These are phyloP conservation scores for Botrytis porri DNA, from an alignment of 2,329 filamentous ascomycete genomes.

Conservation along the genomic window DNA sequence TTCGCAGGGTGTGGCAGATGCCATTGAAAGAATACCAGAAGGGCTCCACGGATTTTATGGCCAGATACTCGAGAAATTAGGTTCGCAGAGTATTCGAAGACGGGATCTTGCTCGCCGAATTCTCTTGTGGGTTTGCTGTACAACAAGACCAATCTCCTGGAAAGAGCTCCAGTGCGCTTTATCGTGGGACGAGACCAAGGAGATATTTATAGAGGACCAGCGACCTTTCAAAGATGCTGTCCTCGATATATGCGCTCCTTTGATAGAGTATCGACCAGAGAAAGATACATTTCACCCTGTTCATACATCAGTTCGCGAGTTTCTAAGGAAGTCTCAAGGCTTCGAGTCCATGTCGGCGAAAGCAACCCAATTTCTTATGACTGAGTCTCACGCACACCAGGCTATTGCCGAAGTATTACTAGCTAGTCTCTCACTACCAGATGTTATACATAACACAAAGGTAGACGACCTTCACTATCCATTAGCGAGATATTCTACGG, in stretches of 20 bases:
- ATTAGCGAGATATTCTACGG: conserved; percentile 7
- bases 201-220: conserved; percentile 7
- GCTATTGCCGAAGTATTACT: neutral
- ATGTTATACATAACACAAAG: neutral
- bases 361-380: conserved; percentile 14
- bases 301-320: conserved; percentile 14
- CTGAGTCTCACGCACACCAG: conserved; percentile 13
- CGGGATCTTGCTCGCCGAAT: conserved; percentile 2
- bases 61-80: conserved; percentile 13
- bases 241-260: conserved; percentile 2
- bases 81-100: conserved; percentile 14
- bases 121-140: conserved; percentile 12
- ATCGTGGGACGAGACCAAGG: conserved; percentile 3
- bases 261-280: conserved; percentile 14
- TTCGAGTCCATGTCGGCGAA: conserved; percentile 17
- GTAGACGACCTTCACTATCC: conserved; percentile 13
- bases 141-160: conserved; percentile 12
- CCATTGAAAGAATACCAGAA: conserved; percentile 9
- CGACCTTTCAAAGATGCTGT: conserved; percentile 17
- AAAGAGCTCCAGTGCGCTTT: conserved; percentile 15
- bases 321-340: neutral
- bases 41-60: conserved; percentile 14
- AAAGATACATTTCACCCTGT: neutral
- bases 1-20: conserved; percentile 5
- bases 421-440: conserved; percentile 1